phyloP scores from a whole-genome alignment of 176 grass and related monocot species.

The Paspalum vaginatum region DNA sequence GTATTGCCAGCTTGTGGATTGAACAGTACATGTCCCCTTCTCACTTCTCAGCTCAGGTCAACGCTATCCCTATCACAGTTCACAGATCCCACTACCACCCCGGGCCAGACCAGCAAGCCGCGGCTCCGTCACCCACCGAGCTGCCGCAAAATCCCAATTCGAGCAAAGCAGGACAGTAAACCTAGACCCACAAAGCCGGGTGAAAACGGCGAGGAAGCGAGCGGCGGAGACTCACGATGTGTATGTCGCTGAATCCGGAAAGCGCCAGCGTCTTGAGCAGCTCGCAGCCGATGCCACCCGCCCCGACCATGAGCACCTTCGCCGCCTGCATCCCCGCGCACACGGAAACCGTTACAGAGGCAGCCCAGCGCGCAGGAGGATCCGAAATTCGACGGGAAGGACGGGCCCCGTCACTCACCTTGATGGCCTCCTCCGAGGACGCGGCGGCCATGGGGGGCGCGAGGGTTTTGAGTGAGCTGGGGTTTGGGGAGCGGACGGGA shows the following conservation, averaged over 20 bases:
- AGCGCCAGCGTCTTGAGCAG: constrained; percentile 97
- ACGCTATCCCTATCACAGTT: constrained; percentile 43
- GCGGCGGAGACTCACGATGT: constrained; percentile 66
- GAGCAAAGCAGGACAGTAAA: constrained; percentile 1
- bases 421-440: constrained; percentile 49
- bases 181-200: constrained; percentile 6
- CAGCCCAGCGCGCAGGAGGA: neutral
- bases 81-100: constrained; percentile 41
- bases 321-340: constrained; percentile 54
- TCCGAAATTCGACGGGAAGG: neutral
- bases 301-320: constrained; percentile 97
- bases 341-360: neutral
- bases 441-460: constrained; percentile 34
- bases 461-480: constrained; percentile 46
- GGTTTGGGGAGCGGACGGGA: constrained; percentile 25
- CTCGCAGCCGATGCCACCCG: constrained; percentile 98
- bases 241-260: constrained; percentile 86
- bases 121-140: neutral
- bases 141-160: neutral
- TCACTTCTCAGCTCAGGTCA: constrained; percentile 7
- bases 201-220: neutral
- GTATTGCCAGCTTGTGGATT: neutral
- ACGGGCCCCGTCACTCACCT: constrained; percentile 35
- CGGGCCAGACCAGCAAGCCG: neutral
- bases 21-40: neutral